Evolutionary conservation across 2,329 filamentous ascomycete genomes (phyloP), one percentile per base, ranked within the genome.

Genomic region (Diaporthe vexans): DNA sequence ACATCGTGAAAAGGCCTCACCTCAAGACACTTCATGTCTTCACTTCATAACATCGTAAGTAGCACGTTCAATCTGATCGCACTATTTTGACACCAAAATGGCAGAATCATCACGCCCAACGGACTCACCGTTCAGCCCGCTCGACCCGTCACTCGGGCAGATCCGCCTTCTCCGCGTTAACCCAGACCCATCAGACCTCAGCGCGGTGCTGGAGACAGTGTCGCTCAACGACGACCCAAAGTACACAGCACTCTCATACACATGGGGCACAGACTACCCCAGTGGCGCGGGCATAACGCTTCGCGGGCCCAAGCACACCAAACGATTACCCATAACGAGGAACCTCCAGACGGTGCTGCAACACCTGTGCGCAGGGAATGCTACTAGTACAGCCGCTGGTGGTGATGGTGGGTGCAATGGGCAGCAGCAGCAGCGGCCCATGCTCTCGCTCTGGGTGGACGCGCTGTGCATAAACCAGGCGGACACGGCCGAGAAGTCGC

Each of bases 381-480:
- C 35, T 40, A 13, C 40, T 19, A 4, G n/a, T n/a, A n/a, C n/a
- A n/a, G n/a, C 40, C 7, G 5, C 4, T 43, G 15, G 40, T 19
- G 40, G 15, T 43, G 40, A 13, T 6, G 15, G 5, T 43, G 40
- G 40, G 6, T 13, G 8, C 17, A 5, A 1, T 3, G 13, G 3
- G 26, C 13, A 43, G 15, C 40, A 43, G 40, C 37, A 40, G 2
- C 37, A 40, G 40, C 3, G 4, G 40, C 13, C 40, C 3, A 43
- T 29, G 19, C 4, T 46, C 24, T 59, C 52, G 37, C 68, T 71
- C n/a, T 71, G 68, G 68, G 19, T 71, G 11, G 68, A 71, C 19
- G 68, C 68, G 35, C 68, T 71, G 52, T 71, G 68, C 52, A 61
- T 71, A 52, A 73, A 73, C 48, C 71, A 73, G 71, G 21, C 48